A percentile compares a stretch with the other conserved stretches of the same genome.
These are phyloP conservation scores for Hygrophoropsis aurantiaca DNA, from an alignment of 768 basidiomycete genomes.

Conservation along the genomic window DNA sequence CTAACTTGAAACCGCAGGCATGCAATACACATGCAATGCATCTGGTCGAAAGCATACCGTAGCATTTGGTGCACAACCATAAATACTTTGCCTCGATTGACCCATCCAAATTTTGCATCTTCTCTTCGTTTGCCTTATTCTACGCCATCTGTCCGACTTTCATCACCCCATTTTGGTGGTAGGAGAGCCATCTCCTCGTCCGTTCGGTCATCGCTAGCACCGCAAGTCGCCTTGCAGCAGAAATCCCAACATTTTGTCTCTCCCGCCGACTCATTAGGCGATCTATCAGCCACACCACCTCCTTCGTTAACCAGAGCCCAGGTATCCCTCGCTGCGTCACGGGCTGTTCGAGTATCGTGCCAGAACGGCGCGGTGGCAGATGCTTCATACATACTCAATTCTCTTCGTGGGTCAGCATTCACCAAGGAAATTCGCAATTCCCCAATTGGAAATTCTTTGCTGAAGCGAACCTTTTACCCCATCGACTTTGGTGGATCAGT, in stretches of 20 bases:
- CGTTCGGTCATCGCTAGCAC: no score
- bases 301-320: constrained; percentile 1
- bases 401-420: constrained; percentile 43
- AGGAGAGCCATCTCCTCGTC: background rate
- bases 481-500: constrained; percentile 50
- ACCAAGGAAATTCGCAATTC: background rate
- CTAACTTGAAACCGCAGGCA: no score
- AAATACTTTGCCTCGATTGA: background rate
- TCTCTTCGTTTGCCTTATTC: constrained; percentile 9
- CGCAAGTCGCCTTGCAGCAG: no score
- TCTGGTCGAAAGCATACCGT: constrained; percentile 53
- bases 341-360: constrained; percentile 51
- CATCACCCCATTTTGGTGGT: background rate
- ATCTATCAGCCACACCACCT: no score
- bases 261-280: background rate
- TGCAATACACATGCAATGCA: constrained; percentile 76
- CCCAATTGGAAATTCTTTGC: constrained; percentile 15
- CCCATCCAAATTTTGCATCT: constrained; percentile 5
- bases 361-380: constrained; percentile 43
- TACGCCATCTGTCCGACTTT: constrained; percentile 5
- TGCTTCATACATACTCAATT: constrained; percentile 59
- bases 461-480: constrained; percentile 34
- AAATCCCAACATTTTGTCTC: no score
- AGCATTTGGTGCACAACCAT: constrained; percentile 27
- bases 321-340: constrained; percentile 39